Evolutionary conservation across 1,284 basidiomycete genomes (phyloP), one percentile per base, ranked within the genome.

Genomic region (Chalciporus sp.): DNA sequence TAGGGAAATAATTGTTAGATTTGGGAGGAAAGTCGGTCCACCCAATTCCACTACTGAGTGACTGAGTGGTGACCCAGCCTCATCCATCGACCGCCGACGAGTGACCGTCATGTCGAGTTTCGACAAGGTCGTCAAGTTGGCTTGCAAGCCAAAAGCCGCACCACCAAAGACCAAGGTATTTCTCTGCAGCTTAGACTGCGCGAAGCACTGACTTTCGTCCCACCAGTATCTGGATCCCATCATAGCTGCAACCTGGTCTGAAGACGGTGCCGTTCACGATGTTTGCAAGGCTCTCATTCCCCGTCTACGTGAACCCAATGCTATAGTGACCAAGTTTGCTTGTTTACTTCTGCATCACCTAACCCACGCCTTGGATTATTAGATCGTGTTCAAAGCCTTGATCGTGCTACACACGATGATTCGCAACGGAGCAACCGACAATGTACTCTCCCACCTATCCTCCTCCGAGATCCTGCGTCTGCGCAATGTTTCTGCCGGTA

Each of bases 361-460:
- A 16, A 67, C n/a, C 23, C 53, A 5, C 35, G 1, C 27, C 29
- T 41, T 46, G 33, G 16, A 17, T 55, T 12, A 40, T 14, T 62
- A 95, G 94, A 82, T 97, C 61, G 95, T 94, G 16, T 97, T 98
- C 86, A 99, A 99, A 68, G 92, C 95, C 0, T 79, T 99, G 62
- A 88, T 99, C 65, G 92, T 97, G 7, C 77, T 98, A 19, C 96
- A 99, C 71, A 94, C 89, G 29, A 92, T 99, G 88, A 92, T 99
- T 67, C 86, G 95, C 28, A 93, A 94, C 57, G 95, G 95, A 16
- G 83, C 92, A 12, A 95, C 95, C 14, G 94, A 98, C 75, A 91
- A 94, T 63, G 85, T 98, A 7, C 83, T 98, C 31, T 79, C 83
- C 11, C 89, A 93, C 68, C 81, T 98, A 17, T 88, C 92, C 5